Conservation (phyloP, 495 filamentous ascomycete genomes). For the Bacidia rubella region DNA sequence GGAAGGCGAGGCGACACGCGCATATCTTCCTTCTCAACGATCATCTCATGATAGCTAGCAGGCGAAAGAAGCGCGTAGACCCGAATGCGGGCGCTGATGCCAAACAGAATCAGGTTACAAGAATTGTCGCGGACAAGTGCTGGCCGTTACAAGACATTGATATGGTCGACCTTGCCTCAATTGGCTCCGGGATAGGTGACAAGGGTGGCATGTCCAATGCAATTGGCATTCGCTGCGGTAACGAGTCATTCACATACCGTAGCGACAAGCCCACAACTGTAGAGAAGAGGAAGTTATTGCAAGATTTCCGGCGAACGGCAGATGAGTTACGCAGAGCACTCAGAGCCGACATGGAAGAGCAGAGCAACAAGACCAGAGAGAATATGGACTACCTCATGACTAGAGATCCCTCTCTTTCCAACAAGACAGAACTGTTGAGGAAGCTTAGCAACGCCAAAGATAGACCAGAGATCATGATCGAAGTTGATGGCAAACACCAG, state of each 20-base stretch:
- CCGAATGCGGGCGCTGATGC: constrained; percentile 45
- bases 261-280: constrained; percentile 58
- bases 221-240: constrained; percentile 77
- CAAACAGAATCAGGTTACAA: constrained; percentile 58
- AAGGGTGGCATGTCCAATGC: constrained; percentile 61
- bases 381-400: constrained; percentile 69
- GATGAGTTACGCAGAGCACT: constrained; percentile 77
- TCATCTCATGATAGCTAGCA: constrained; percentile 76
- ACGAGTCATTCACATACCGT: constrained; percentile 86
- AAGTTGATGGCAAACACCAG: constrained; percentile 91
- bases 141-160: constrained; percentile 92
- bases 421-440: constrained; percentile 58
- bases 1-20: constrained; percentile 74
- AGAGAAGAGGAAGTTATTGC: constrained; percentile 67
- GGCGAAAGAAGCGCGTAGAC: constrained; percentile 80
- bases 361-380: constrained; percentile 61
- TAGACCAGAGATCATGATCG: constrained; percentile 61
- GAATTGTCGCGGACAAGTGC: constrained; percentile 83
- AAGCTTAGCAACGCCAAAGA: constrained; percentile 48
- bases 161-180: constrained; percentile 69
- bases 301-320: constrained; percentile 78
- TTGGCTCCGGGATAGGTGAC: constrained; percentile 41
- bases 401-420: constrained; percentile 54
- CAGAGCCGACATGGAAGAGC: constrained; percentile 71
- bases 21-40: constrained; percentile 90